phyloP scores from a whole-genome alignment of 192 early-diverging fungal species.

The Backusella circina region DNA sequence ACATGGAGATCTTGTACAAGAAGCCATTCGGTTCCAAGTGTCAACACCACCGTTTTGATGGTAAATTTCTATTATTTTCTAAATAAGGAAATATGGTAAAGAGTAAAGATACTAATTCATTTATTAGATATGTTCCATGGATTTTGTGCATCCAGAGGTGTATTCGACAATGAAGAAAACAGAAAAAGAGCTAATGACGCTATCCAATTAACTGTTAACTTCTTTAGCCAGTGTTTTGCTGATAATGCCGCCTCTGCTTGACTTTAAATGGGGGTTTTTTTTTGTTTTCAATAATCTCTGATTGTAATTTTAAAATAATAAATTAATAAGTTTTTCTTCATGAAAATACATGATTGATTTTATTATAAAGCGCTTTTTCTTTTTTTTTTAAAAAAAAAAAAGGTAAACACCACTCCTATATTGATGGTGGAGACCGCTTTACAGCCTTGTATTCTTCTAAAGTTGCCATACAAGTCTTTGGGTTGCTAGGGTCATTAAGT shows the following conservation, averaged over 20 bases:
- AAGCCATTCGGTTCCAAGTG: constrained; percentile 52
- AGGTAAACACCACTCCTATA: neutral
- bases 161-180: constrained; percentile 41
- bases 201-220: constrained; percentile 46
- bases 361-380: neutral
- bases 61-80: neutral
- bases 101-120: neutral
- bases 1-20: constrained; percentile 34
- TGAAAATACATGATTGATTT: neutral
- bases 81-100: constrained; percentile 2
- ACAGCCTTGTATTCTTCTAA: constrained; percentile 2
- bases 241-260: neutral
- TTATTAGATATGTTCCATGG: constrained; percentile 42
- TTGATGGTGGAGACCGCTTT: neutral
- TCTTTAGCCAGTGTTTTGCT: constrained; percentile 35
- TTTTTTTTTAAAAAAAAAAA: neutral
- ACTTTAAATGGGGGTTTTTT: neutral
- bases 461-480: constrained; percentile 3
- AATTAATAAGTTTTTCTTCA: neutral
- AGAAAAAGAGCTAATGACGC: constrained; percentile 51
- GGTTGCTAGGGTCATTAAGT: neutral
- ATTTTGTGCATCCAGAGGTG: constrained; percentile 56
- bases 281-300: too few relatives aligned
- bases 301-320: neutral
- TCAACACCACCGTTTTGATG: constrained; percentile 52